Base-by-base conservation (phyloP, 306 rosid genomes). In the Canavalia ensiformis region DNA sequence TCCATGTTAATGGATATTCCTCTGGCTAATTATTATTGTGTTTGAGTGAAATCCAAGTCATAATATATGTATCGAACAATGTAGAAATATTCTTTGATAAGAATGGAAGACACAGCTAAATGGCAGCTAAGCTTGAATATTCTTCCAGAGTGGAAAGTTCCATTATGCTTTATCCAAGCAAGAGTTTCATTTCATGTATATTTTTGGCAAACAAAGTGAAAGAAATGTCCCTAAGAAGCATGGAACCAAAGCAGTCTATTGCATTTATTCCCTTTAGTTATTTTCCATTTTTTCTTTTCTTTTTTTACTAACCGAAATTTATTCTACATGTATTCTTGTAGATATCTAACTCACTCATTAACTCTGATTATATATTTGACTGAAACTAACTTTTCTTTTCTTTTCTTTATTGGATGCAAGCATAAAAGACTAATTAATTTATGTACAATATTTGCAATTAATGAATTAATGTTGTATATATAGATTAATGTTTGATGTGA, bases 111-210 rank as follows among this genome's bases (percentile, higher is more conserved):
- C 84, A 72, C 83, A 85, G 83, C 79, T 73, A 72, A 65, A 81
- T 76, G 77, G 86, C 88, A 78, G 82, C 83, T 79, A 71, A 83
- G 85, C 65, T 71, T 85, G 89, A 83, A 88, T 88, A 88, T 88
- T 85, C 91, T 69, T 82, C 87, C 90, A 86, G 79, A 76, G 81
- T 87, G 90, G 78, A 88, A 86, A 88, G 91, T 74, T 88, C 74
- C 68, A 42, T 66, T 69, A 69, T 72, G 79, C 74, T 80, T 71
- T 79, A 73, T 80, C 82, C 84, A 80, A 71, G 30, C 28, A 28
- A 35, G 37, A 74, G 64, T 81, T 81, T 50, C 34, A 59, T 56
- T 86, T 77, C 80, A 63, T 77, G 74, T 45, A 67, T 60, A 68
- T 71, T 72, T 72, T 78, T 68, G 25, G 74, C 72, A 80, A 87